Percentiles rank a stretch among this genome's conserved stretches.
These are phyloP conservation scores for Silene coronaria DNA, from an alignment of 179 eudicot genomes.

Conservation along the genomic window DNA sequence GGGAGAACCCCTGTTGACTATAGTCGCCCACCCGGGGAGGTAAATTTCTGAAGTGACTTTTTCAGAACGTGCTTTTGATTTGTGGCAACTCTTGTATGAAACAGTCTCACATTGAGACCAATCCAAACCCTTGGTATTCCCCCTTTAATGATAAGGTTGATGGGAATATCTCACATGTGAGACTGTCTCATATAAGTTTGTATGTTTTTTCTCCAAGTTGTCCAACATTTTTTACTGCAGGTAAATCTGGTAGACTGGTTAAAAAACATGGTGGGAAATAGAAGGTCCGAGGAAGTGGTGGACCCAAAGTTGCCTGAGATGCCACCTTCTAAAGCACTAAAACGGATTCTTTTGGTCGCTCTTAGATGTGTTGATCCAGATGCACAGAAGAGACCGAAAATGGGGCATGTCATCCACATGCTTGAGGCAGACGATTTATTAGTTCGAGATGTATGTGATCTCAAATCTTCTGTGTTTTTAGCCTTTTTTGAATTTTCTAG, in stretches of 20 bases:
- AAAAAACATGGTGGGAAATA: constrained; percentile 49
- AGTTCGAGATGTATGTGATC: constrained; percentile 46
- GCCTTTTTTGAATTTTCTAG: not conserved
- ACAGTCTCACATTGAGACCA: no score
- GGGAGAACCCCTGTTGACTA: constrained; percentile 70
- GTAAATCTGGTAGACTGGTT: constrained; percentile 64
- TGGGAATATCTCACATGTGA: no score
- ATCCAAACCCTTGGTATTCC: not conserved
- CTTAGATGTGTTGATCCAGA: constrained; percentile 62
- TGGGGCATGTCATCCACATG: constrained; percentile 72
- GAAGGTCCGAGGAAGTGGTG: constrained; percentile 54
- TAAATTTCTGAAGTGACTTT: constrained; percentile 13
- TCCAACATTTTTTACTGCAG: constrained; percentile 26
- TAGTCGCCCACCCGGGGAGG: constrained; percentile 64
- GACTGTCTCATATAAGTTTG: no score
- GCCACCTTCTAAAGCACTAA: constrained; percentile 54
- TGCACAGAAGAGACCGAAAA: constrained; percentile 59
- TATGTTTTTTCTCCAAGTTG: no score
- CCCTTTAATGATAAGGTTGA: not conserved
- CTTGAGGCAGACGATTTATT: constrained; percentile 59
- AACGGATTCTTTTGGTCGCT: constrained; percentile 54
- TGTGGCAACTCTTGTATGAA: no score
- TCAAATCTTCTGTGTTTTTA: constrained; percentile 6
- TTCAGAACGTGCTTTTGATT: not conserved
- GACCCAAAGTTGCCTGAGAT: constrained; percentile 55